These are phyloP conservation scores for Trichoderma asperelloides DNA, from an alignment of 495 filamentous ascomycete genomes.

Conservation along the genomic window DNA sequence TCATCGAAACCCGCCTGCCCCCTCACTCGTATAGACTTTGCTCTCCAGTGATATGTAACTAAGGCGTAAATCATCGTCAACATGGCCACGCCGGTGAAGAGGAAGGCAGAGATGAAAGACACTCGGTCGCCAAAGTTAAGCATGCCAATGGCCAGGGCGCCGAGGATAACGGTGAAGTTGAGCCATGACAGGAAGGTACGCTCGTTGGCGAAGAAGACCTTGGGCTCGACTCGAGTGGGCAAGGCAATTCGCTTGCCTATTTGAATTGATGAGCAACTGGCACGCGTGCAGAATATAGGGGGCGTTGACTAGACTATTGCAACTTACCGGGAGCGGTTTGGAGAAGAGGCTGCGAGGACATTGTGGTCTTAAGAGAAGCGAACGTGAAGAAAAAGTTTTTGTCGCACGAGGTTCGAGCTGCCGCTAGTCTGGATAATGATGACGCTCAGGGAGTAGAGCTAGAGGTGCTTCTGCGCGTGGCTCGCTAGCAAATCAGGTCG, in stretches of 20 bases:
- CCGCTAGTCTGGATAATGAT: not conserved
- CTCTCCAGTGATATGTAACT: slow-evolving; percentile 92
- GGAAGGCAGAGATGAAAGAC: slow-evolving; percentile 80
- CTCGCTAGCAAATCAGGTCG: not conserved
- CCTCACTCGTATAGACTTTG: slow-evolving; percentile 79
- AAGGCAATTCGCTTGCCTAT: slow-evolving; percentile 96
- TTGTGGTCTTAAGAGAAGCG: slow-evolving; percentile 24
- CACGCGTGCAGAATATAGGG: not conserved
- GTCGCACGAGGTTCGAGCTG: not conserved
- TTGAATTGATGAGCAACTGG: slow-evolving; percentile 12
- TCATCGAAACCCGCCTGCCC: slow-evolving; percentile 97
- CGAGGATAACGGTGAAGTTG: slow-evolving; percentile 97
- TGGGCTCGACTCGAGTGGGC: slow-evolving; percentile 94
- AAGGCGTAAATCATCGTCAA: slow-evolving; percentile 91
- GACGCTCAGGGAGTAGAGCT: not conserved
- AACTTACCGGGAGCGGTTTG: slow-evolving; percentile 72
- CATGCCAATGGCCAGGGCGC: slow-evolving; percentile 88
- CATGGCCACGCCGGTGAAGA: slow-evolving; percentile 95
- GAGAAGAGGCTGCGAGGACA: slow-evolving; percentile 96
- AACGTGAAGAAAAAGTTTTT: not conserved
- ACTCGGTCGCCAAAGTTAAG: slow-evolving; percentile 95
- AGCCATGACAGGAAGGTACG: slow-evolving; percentile 98
- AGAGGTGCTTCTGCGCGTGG: not conserved
- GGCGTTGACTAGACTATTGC: not conserved
- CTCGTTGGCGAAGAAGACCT: slow-evolving; percentile 99